Evolutionary conservation across 1,139 yeast genomes (phyloP), one percentile per base, ranked within the genome.

Genomic region (Kluyveromyces marxianus): DNA sequence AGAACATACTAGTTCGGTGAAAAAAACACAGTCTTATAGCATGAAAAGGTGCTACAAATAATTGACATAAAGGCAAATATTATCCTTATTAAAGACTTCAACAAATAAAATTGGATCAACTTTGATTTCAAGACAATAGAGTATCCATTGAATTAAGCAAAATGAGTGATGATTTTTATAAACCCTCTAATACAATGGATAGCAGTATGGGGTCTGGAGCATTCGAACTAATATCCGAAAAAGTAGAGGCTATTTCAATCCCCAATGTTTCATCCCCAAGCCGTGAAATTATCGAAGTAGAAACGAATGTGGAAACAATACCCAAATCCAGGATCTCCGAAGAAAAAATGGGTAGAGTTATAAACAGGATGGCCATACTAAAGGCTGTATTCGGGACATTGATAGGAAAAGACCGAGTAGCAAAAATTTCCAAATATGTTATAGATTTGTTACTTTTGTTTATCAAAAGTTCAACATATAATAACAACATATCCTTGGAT

Each of bases 391-490:
- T 81, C 48, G 75, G 74, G 50, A 73, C 74, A 47, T 63, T 82
- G 28, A 72, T 77, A 2, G 90, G 90, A 33, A 83, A 83, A 60
- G 92, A 83, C 57, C 81, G 82, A 56, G 50, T 81, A 53, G 84
- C 87, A 33, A 83, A 83, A 56, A 69, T 79, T 4, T 69, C 79
- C 29, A 84, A 80, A 55, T 83, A 82, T 56, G 60, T 75, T 0
- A 62, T 83, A 44, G 72, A 83, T 49, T 62, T 83, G 30, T 59
- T 81, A 30, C 66, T 77, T 27, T 65, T 72, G 48, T 78, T 80
- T 57, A 70, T 81, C 7, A 57, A 66, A 4, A 67, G 68, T 41
- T 59, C 75, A 2, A 71, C 75, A 48, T 55, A 59, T 14, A 10
- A 21, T 10, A 53, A 44, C 21, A 41, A 47, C 25, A 47, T 51